Evolutionary conservation across 176 grass and related monocot species (phyloP).

Genomic region (Eragrostis nindensis): DNA sequence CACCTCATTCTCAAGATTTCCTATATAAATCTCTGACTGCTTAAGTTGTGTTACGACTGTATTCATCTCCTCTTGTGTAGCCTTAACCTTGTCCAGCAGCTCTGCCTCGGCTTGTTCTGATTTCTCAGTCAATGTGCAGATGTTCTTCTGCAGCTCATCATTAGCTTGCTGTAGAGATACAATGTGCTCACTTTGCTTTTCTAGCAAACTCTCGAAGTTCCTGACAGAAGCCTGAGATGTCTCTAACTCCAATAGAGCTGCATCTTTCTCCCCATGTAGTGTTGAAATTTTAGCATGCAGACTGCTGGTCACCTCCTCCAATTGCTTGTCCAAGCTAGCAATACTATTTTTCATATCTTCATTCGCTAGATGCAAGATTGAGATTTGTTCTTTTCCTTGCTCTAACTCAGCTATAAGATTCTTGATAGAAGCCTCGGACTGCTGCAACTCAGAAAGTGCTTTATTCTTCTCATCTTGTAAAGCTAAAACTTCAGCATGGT

Average conservation of each 20-base stretch:
- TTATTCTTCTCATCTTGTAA: slow-evolving; percentile 51
- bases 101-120: slow-evolving; percentile 42
- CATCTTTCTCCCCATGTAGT: slow-evolving; percentile 38
- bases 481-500: slow-evolving; percentile 38
- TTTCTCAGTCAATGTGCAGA: slow-evolving; percentile 29
- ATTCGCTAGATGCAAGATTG: slow-evolving; percentile 36
- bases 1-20: slow-evolving; percentile 50
- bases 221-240: slow-evolving; percentile 43
- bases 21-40: slow-evolving; percentile 23
- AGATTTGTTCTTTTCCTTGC: slow-evolving; percentile 37
- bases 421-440: slow-evolving; percentile 44
- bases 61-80: slow-evolving; percentile 41
- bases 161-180: slow-evolving; percentile 51
- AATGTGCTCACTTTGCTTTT: slow-evolving; percentile 48
- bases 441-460: slow-evolving; percentile 42
- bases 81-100: slow-evolving; percentile 37
- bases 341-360: slow-evolving; percentile 49
- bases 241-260: slow-evolving; percentile 33
- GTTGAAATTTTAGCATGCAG: slow-evolving; percentile 31
- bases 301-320: slow-evolving; percentile 45
- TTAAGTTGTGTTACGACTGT: slow-evolving; percentile 35
- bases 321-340: slow-evolving; percentile 34
- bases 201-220: slow-evolving; percentile 47
- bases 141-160: slow-evolving; percentile 44
- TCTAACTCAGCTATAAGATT: slow-evolving; percentile 55